Conservation (phyloP, 805 yeast genomes). For the Hyphopichia homilentoma region DNA sequence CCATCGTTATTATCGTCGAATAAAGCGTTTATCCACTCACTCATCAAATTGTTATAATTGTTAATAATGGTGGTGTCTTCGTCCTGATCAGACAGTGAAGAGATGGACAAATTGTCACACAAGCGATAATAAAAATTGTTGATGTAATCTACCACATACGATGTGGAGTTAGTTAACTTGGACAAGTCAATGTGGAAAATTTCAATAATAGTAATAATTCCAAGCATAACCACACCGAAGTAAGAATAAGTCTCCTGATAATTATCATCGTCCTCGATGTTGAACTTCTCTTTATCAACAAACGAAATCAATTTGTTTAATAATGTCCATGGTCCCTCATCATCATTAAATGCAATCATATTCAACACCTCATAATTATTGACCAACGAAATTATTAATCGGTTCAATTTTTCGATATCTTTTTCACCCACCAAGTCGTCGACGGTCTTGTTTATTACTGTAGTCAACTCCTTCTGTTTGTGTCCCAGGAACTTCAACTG, state of each 20-base stretch:
- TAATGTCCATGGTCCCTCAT: conserved; percentile 35
- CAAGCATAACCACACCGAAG: conserved; percentile 57
- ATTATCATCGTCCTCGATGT: conserved; percentile 49
- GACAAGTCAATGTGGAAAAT: conserved; percentile 24
- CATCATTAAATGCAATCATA: conserved; percentile 38
- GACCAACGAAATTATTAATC: conserved; percentile 51
- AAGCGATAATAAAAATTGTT: conserved; percentile 29
- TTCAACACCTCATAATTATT: conserved; percentile 38
- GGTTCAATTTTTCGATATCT: conserved; percentile 30
- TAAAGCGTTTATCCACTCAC: conserved; percentile 76
- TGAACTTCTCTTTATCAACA: conserved; percentile 42
- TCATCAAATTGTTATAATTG: conserved; percentile 30
- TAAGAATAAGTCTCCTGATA: conserved; percentile 67
- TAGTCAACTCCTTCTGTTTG: conserved; percentile 22
- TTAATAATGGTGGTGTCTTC: conserved; percentile 27
- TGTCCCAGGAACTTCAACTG: conserved; percentile 19
- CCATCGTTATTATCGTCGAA: conserved; percentile 69
- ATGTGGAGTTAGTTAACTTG: conserved; percentile 18
- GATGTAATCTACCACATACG: conserved; percentile 31
- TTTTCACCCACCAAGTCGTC: conserved; percentile 20
- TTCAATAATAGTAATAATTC: conserved; percentile 21
- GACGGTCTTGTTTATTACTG: conserved; percentile 14
- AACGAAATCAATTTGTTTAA: conserved; percentile 46
- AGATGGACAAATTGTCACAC: conserved; percentile 26
- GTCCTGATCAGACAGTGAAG: conserved; percentile 12